These are phyloP conservation scores for Plasmodium relictum DNA, from an alignment of 169 alveolate species.

Conservation along the genomic window DNA sequence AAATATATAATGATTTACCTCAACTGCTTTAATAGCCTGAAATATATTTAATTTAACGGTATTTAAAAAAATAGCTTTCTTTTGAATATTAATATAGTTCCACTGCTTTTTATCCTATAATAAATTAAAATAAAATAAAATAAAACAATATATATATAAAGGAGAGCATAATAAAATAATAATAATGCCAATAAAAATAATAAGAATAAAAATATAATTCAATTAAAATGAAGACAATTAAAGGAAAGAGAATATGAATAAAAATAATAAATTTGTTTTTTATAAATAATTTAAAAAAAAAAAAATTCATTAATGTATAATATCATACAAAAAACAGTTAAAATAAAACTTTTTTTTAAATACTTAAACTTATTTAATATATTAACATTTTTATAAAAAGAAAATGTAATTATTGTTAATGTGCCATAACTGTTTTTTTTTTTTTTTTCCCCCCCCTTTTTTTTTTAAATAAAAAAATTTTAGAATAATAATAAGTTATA, in stretches of 20 bases:
- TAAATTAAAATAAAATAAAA: neutral
- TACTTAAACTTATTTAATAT: no score
- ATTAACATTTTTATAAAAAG: no score
- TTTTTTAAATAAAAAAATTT: no score
- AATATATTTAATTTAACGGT: slow-evolving; percentile 44
- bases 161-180: neutral
- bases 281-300: neutral
- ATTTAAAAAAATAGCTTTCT: slow-evolving; percentile 60
- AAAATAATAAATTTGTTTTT: neutral
- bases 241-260: neutral
- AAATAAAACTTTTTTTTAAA: no score
- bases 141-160: neutral
- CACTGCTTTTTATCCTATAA: slow-evolving; percentile 60
- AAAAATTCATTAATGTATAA: no score
- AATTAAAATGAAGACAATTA: neutral
- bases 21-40: slow-evolving; percentile 59
- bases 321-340: no score
- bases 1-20: slow-evolving; percentile 14
- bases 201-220: neutral
- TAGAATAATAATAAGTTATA: no score
- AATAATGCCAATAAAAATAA: neutral
- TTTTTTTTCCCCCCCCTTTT: no score
- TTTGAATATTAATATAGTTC: slow-evolving; percentile 43
- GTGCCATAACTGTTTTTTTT: no score
- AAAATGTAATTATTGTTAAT: no score